Conservation (phyloP, 73 alveolate genomes). For the Paramecium bursaria region DNA sequence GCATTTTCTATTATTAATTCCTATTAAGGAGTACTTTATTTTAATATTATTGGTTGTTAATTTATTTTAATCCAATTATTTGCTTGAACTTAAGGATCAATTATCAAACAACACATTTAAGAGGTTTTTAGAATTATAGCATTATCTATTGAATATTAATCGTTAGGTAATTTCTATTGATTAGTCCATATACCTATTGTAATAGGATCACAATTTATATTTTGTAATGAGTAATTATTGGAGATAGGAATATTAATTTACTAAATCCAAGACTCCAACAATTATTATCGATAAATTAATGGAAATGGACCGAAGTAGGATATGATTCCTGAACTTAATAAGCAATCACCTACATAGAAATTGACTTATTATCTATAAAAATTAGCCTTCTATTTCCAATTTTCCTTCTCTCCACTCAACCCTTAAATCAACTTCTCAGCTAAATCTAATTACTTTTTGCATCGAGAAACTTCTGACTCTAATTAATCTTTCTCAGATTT, state of each 20-base stretch:
- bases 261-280: constrained; percentile 60
- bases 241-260: constrained; percentile 25
- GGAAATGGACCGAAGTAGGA: constrained; percentile 99
- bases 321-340: constrained; percentile 98
- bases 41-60: constrained; percentile 71
- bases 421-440: constrained; percentile 98
- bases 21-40: constrained; percentile 82
- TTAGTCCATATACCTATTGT: constrained; percentile 81
- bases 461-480: constrained; percentile 90
- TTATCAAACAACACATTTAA: constrained; percentile 98
- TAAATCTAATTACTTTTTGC: constrained; percentile 92
- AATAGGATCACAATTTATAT: constrained; percentile 66
- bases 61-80: constrained; percentile 91
- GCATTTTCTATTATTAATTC: constrained; percentile 88
- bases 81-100: constrained; percentile 99
- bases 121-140: constrained; percentile 98
- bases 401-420: constrained; percentile 94
- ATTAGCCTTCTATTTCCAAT: constrained; percentile 87
- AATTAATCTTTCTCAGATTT: constrained; percentile 88
- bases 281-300: constrained; percentile 57
- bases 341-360: constrained; percentile 98
- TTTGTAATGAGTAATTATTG: constrained; percentile 55
- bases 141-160: constrained; percentile 97
- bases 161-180: constrained; percentile 70
- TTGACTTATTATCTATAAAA: constrained; percentile 75